Percentiles rank a stretch among this genome's conserved stretches.
These are phyloP conservation scores for Paxillus rubicundulus DNA, from an alignment of 768 basidiomycete genomes.

Conservation along the genomic window DNA sequence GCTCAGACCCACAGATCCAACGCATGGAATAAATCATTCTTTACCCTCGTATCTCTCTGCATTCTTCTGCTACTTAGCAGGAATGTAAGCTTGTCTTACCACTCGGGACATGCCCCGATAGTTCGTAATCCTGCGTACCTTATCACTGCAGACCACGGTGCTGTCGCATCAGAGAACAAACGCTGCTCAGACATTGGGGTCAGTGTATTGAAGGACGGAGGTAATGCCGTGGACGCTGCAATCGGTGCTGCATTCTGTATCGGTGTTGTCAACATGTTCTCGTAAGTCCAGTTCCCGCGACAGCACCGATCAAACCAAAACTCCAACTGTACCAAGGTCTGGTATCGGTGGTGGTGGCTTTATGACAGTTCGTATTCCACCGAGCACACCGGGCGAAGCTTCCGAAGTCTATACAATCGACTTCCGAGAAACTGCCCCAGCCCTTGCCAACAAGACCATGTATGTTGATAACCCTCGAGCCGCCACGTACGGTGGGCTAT, in stretches of 20 bases:
- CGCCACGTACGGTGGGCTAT: slow-evolving; percentile 71
- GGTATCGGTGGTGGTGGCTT: slow-evolving; percentile 89
- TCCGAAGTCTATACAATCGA: slow-evolving; percentile 76
- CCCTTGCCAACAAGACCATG: slow-evolving; percentile 73
- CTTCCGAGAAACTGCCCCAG: slow-evolving; percentile 87
- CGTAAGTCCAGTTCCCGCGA: slow-evolving; percentile 44
- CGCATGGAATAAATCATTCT: slow-evolving; percentile 12
- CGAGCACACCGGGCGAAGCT: slow-evolving; percentile 34
- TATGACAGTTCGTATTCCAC: slow-evolving; percentile 78
- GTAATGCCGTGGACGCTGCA: slow-evolving; percentile 88
- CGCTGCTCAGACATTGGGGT: slow-evolving; percentile 87
- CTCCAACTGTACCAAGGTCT: slow-evolving; percentile 42
- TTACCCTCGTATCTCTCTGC: slow-evolving; percentile 10
- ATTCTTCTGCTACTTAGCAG: slow-evolving; percentile 11
- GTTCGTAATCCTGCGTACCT: slow-evolving; percentile 55
- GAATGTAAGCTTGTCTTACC: not conserved
- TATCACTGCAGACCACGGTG: slow-evolving; percentile 66
- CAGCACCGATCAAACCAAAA: slow-evolving; percentile 3
- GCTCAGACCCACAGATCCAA: not conserved
- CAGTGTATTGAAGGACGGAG: slow-evolving; percentile 70
- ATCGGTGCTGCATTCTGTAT: slow-evolving; percentile 76
- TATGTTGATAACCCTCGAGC: slow-evolving; percentile 52
- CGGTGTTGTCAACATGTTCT: slow-evolving; percentile 89
- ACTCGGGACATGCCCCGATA: not conserved
- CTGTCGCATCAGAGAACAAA: slow-evolving; percentile 87